A percentile compares a stretch with the other conserved stretches of the same genome.
Evolutionary conservation across 768 basidiomycete species (phyloP).

Genomic region (Leccinellum albellum): DNA sequence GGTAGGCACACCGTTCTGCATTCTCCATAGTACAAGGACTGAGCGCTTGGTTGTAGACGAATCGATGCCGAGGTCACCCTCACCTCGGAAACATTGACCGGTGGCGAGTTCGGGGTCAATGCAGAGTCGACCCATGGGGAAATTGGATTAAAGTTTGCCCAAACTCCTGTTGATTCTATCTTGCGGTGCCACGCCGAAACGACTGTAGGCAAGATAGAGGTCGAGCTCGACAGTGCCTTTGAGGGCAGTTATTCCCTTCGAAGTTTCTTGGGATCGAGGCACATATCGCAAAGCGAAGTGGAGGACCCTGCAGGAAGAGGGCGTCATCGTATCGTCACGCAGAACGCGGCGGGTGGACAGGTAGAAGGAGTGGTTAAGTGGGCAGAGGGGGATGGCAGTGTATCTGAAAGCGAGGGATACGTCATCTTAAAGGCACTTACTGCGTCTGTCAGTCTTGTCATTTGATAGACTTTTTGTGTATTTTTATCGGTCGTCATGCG

Average conservation of each 20-base stretch:
- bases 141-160: slow-evolving; percentile 26
- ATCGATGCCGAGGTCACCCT: slow-evolving; percentile 28
- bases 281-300: slow-evolving; percentile 19
- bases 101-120: slow-evolving; percentile 33
- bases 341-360: neutral
- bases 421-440: slow-evolving; percentile 13
- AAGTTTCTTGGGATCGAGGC: slow-evolving; percentile 21
- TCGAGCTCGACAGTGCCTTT: slow-evolving; percentile 34
- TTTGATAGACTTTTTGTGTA: slow-evolving; percentile 14
- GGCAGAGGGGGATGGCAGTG: slow-evolving; percentile 20
- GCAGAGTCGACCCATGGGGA: slow-evolving; percentile 29
- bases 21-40: neutral
- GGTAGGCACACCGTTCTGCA: slow-evolving; percentile 28
- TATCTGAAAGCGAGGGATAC: slow-evolving; percentile 13
- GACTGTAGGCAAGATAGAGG: slow-evolving; percentile 23
- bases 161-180: slow-evolving; percentile 35
- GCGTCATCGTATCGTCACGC: slow-evolving; percentile 29
- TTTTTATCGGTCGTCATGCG: neutral
- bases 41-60: slow-evolving; percentile 11
- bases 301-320: slow-evolving; percentile 35
- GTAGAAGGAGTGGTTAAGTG: slow-evolving; percentile 23
- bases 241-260: slow-evolving; percentile 39
- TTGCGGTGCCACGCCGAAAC: slow-evolving; percentile 31
- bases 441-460: slow-evolving; percentile 11
- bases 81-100: slow-evolving; percentile 24